Conservation (phyloP, 106 monocot species). For the Alisma plantagoaquatica region DNA sequence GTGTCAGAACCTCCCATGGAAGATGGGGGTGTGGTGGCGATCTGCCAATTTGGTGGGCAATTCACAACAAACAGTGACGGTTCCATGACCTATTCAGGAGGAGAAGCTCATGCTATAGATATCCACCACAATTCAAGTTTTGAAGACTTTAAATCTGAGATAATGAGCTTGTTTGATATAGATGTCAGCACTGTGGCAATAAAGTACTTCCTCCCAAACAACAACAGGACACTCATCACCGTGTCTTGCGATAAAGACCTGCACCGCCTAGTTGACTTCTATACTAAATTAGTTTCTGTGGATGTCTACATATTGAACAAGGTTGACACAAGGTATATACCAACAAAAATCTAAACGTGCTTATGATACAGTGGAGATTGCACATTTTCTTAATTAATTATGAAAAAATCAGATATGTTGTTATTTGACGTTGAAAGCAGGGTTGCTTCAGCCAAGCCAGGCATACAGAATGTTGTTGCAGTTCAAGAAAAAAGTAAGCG, state of each 20-base stretch:
- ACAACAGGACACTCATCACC: slow-evolving; percentile 54
- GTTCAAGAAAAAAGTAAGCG: no score
- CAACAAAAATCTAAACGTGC: no score
- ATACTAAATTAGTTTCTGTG: slow-evolving; percentile 20
- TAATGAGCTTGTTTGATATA: slow-evolving; percentile 50
- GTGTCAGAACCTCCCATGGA: no score
- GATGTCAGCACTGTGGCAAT: slow-evolving; percentile 41
- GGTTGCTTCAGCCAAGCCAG: no score
- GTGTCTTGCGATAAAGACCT: slow-evolving; percentile 76
- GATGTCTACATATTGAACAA: slow-evolving; percentile 74
- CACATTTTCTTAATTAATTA: no score
- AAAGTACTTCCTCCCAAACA: no score
- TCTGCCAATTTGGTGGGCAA: slow-evolving; percentile 87
- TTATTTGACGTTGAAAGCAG: no score
- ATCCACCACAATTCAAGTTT: slow-evolving; percentile 40
- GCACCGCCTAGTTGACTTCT: slow-evolving; percentile 68
- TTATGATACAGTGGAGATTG: no score
- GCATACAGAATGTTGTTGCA: no score
- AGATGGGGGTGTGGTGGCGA: slow-evolving; percentile 40
- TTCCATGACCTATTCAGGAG: slow-evolving; percentile 52
- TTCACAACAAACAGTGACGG: slow-evolving; percentile 51
- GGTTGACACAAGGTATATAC: slow-evolving; percentile 43
- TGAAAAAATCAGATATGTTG: no score
- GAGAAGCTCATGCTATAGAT: slow-evolving; percentile 85
- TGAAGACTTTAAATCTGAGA: slow-evolving; percentile 63